These are phyloP conservation scores for Auricularia heimuer DNA, from an alignment of 768 basidiomycete genomes.

Conservation along the genomic window DNA sequence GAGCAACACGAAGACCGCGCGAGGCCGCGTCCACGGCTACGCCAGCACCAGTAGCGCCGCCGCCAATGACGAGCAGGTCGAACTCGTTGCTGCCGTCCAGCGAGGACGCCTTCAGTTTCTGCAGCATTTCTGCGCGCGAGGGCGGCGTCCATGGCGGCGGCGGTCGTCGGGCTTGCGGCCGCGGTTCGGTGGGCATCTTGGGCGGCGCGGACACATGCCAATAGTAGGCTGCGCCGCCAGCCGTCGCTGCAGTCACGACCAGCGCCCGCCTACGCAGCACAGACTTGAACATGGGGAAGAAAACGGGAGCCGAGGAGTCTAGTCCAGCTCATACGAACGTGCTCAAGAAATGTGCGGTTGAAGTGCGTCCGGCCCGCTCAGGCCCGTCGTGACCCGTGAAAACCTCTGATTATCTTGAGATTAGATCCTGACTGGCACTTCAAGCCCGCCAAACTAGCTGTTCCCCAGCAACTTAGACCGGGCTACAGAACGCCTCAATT, in stretches of 20 bases:
- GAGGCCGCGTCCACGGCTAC: slow-evolving; percentile 94
- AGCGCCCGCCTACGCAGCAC: neutral
- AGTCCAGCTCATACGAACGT: neutral
- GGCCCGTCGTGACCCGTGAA: no score
- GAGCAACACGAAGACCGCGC: slow-evolving; percentile 81
- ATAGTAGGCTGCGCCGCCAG: neutral
- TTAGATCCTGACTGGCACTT: no score
- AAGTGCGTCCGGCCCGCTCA: no score
- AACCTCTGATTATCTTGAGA: no score
- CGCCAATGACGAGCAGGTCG: slow-evolving; percentile 80
- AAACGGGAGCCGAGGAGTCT: neutral
- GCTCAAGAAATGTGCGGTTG: neutral
- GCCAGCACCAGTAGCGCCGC: slow-evolving; percentile 93
- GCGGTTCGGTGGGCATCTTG: neutral
- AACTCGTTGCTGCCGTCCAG: slow-evolving; percentile 36
- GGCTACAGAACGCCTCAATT: no score
- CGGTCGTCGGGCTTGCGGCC: slow-evolving; percentile 52
- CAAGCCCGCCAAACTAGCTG: no score
- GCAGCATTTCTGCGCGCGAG: slow-evolving; percentile 53
- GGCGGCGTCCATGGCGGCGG: slow-evolving; percentile 77
- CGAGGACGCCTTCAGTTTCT: slow-evolving; percentile 39
- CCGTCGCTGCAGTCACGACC: neutral
- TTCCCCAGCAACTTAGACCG: no score
- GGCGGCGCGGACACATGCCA: neutral
- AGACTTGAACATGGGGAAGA: neutral